Evolutionary conservation across 2,329 filamentous ascomycete genomes (phyloP).

Genomic region (Diaporthe citriasiana): DNA sequence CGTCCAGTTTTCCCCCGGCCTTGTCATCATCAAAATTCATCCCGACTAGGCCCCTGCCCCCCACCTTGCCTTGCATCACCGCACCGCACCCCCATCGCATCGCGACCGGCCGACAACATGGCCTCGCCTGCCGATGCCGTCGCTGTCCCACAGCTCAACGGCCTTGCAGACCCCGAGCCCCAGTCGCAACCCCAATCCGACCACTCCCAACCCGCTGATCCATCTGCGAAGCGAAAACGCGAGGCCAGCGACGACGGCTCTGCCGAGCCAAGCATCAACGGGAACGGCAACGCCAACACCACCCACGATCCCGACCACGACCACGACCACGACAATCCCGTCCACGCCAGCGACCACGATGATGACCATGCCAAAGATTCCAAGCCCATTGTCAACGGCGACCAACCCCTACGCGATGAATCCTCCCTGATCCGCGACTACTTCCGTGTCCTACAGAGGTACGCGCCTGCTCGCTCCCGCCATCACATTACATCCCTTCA

Average conservation of each 20-base stretch:
- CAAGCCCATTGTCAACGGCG: constrained; percentile 48
- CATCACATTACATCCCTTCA: constrained; percentile 44
- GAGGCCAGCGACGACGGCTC: constrained; percentile 60
- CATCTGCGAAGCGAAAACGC: constrained; percentile 70
- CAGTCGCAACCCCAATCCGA: constrained; percentile 45
- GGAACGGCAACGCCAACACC: constrained; percentile 6
- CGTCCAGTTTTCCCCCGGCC: constrained; percentile 38
- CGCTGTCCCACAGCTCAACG: constrained; percentile 50
- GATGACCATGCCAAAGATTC: constrained; percentile 43
- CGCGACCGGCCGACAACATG: constrained; percentile 46
- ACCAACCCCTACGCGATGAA: constrained; percentile 48
- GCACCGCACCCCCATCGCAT: constrained; percentile 33
- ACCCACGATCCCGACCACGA: not conserved
- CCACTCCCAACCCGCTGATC: constrained; percentile 49
- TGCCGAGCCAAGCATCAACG: constrained; percentile 43
- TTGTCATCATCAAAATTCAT: constrained; percentile 39
- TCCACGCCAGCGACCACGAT: constrained; percentile 39
- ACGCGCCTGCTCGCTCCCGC: constrained; percentile 46
- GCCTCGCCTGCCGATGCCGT: constrained; percentile 49
- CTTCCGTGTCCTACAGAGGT: constrained; percentile 60
- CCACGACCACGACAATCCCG: constrained; percentile 51
- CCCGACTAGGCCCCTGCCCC: constrained; percentile 35
- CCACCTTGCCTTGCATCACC: constrained; percentile 28
- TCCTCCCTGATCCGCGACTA: constrained; percentile 58
- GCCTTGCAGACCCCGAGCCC: constrained; percentile 47